These are phyloP conservation scores for Nigrospora sphaerica DNA, from an alignment of 2,329 filamentous ascomycete species.

Conservation along the genomic window DNA sequence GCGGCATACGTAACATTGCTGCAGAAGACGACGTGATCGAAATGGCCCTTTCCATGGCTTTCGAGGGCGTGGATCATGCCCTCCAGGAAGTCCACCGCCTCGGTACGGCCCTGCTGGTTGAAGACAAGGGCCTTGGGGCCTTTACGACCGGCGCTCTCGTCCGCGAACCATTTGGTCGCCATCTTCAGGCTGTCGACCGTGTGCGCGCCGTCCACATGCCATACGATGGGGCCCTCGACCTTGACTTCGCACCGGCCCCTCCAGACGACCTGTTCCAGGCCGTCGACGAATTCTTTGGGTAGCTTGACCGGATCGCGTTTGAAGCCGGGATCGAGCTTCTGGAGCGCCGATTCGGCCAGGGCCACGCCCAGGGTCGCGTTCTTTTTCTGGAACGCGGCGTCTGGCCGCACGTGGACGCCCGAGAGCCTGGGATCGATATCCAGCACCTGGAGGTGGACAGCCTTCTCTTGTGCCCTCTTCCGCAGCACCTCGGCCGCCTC, in stretches of 20 bases:
- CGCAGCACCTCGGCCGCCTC: constrained; percentile 37
- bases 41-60: constrained; percentile 30
- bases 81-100: constrained; percentile 36
- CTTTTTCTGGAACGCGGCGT: constrained; percentile 50
- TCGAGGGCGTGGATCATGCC: constrained; percentile 32
- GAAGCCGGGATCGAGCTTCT: constrained; percentile 32
- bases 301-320: constrained; percentile 26
- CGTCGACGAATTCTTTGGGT: constrained; percentile 59
- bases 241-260: constrained; percentile 70
- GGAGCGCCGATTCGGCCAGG: constrained; percentile 42
- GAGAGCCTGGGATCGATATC: constrained; percentile 36
- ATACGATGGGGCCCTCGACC: constrained; percentile 51
- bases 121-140: constrained; percentile 63
- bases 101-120: constrained; percentile 14
- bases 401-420: constrained; percentile 39
- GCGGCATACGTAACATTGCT: constrained; percentile 59
- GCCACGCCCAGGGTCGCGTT: constrained; percentile 45
- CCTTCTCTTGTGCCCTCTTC: constrained; percentile 45
- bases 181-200: constrained; percentile 83
- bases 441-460: constrained; percentile 38
- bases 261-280: constrained; percentile 68
- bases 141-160: constrained; percentile 21
- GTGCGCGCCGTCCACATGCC: constrained; percentile 92
- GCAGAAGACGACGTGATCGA: constrained; percentile 75
- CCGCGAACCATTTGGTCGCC: constrained; percentile 75